These are phyloP conservation scores for Mycena chlorophos DNA, from an alignment of 768 basidiomycete genomes.

Conservation along the genomic window DNA sequence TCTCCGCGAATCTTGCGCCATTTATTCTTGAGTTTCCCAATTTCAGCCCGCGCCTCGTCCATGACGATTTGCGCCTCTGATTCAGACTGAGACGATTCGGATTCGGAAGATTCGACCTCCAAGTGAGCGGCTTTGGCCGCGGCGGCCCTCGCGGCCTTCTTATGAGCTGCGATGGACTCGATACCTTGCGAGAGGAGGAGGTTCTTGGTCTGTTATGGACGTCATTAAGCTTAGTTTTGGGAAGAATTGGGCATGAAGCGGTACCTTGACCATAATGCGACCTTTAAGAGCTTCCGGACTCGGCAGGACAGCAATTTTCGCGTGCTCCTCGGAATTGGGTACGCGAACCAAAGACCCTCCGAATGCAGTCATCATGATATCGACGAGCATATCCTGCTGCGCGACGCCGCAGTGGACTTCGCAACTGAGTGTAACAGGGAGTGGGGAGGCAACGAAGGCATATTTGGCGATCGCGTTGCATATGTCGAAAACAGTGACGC, in stretches of 20 bases:
- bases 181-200: conserved; percentile 55
- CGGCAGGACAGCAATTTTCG: conserved; percentile 58
- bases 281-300: conserved; percentile 83
- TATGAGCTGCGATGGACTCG: conserved; percentile 54
- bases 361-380: conserved; percentile 49
- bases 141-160: conserved; percentile 12
- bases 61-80: conserved; percentile 24
- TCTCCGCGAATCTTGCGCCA: conserved; percentile 29
- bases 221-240: not conserved
- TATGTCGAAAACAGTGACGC: conserved; percentile 79
- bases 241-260: conserved; percentile 15
- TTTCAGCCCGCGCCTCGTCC: conserved; percentile 22
- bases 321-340: conserved; percentile 44
- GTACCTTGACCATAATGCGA: conserved; percentile 83
- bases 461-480: conserved; percentile 88
- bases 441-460: conserved; percentile 90
- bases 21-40: conserved; percentile 27
- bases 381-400: conserved; percentile 51
- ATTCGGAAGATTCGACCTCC: conserved; percentile 27
- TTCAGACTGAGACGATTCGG: conserved; percentile 27
- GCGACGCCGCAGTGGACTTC: conserved; percentile 84
- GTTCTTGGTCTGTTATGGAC: conserved; percentile 68
- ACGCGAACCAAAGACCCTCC: conserved; percentile 41
- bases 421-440: conserved; percentile 93
- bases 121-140: conserved; percentile 27